Percentiles rank a stretch among this genome's conserved stretches.
Conservation (phyloP, 495 filamentous ascomycete species). For the Durotheca rogersii region DNA sequence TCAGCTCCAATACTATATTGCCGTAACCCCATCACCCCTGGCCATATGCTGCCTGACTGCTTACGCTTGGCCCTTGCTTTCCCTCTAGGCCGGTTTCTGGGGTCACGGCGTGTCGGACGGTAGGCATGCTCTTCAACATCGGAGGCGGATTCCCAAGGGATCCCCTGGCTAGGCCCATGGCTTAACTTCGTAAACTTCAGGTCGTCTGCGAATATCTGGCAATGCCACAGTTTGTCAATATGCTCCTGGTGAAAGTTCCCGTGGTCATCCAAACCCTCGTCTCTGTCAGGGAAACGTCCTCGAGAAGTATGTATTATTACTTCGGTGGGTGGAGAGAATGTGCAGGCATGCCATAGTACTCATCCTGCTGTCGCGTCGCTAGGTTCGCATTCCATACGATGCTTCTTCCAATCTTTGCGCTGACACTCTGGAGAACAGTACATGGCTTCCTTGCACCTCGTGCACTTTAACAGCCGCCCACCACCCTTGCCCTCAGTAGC, state of each 20-base stretch:
- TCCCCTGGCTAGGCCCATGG: neutral
- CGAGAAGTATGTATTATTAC: too few species aligned
- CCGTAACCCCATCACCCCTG: too few species aligned
- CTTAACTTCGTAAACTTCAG: neutral
- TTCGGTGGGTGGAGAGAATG: too few species aligned
- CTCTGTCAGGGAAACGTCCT: too few species aligned
- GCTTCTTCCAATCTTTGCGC: constrained; percentile 43
- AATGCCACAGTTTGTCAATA: neutral
- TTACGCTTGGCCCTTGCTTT: neutral
- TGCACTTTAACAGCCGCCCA: constrained; percentile 31
- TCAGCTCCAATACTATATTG: too few species aligned
- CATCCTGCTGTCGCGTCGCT: neutral
- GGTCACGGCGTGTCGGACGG: neutral
- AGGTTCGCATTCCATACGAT: constrained; percentile 35
- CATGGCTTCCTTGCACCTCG: constrained; percentile 30
- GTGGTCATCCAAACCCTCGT: too few species aligned
- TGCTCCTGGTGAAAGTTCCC: neutral
- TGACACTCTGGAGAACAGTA: constrained; percentile 42
- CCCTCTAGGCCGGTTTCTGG: neutral
- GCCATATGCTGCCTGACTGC: neutral
- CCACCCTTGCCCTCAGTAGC: constrained; percentile 22
- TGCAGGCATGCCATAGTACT: too few species aligned
- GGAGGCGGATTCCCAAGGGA: neutral
- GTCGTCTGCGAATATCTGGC: neutral
- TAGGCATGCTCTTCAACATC: neutral